Percentiles rank a stretch among this genome's conserved stretches.
Conservation (phyloP, 108 stramenopile genomes). For the Aurantiochytrium sp. region DNA sequence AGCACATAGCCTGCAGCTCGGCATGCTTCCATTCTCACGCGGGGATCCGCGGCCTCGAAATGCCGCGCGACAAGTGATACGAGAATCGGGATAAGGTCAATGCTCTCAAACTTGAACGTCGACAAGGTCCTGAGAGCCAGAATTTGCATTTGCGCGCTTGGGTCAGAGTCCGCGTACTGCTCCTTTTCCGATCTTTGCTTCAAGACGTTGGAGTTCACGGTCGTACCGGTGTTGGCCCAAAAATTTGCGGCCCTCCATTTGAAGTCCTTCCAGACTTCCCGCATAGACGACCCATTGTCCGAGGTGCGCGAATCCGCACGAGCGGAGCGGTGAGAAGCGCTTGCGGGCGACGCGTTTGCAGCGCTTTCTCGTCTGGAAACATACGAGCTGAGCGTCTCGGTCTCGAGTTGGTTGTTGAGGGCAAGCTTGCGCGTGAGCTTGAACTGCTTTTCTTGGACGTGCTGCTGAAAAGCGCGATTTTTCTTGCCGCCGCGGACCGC, state of each 20-base stretch:
- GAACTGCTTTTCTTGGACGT: not conserved
- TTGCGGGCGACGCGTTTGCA: too few species aligned
- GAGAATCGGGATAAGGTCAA: not conserved
- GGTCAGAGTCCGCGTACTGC: not conserved
- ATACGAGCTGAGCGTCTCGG: not conserved
- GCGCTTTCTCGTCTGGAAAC: not conserved
- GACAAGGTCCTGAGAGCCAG: conserved; percentile 12
- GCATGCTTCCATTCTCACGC: not conserved
- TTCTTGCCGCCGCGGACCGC: not conserved
- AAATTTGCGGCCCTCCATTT: conserved; percentile 67
- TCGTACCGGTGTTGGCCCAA: conserved; percentile 51
- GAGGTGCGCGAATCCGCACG: not conserved
- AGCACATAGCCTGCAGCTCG: not conserved
- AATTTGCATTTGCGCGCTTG: not conserved
- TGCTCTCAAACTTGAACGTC: not conserved
- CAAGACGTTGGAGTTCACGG: not conserved
- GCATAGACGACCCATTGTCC: not conserved
- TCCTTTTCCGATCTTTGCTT: not conserved
- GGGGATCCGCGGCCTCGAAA: not conserved
- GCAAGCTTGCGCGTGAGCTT: not conserved
- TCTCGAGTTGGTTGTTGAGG: not conserved
- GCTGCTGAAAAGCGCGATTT: not conserved
- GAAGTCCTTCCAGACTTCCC: conserved; percentile 52
- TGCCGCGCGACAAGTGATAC: not conserved
- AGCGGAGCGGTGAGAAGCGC: not conserved